phyloP scores from a whole-genome alignment of 805 yeast species.

The Pichia californica region DNA sequence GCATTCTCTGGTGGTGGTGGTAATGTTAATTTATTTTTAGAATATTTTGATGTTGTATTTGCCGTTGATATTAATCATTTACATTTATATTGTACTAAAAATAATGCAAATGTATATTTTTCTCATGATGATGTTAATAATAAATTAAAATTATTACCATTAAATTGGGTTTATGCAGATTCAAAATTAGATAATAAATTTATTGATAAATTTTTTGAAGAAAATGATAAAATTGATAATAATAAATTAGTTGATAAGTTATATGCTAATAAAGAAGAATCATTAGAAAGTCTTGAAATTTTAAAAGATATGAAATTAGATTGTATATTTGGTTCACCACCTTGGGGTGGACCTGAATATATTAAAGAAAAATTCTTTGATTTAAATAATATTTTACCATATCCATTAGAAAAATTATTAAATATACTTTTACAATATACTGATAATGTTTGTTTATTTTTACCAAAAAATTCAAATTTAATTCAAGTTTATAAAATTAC shows the following conservation, averaged over 20 bases:
- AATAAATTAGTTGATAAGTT: conserved; percentile 3
- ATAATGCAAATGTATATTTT: conserved; percentile 58
- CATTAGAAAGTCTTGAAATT: conserved; percentile 9
- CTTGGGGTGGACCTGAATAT: conserved; percentile 80
- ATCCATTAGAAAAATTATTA: conserved; percentile 39
- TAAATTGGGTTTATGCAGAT: conserved; percentile 37
- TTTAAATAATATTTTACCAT: conserved; percentile 38
- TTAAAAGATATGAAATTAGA: conserved; percentile 32
- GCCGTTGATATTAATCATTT: conserved; percentile 57
- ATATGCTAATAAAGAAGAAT: conserved; percentile 7
- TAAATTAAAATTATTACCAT: conserved; percentile 40
- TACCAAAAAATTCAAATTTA: conserved; percentile 54
- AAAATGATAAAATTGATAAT: conserved; percentile 5
- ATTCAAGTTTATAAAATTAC: conserved; percentile 45
- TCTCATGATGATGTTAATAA: conserved; percentile 34
- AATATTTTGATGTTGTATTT: conserved; percentile 45
- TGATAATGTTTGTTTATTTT: conserved; percentile 46
- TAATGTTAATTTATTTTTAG: conserved; percentile 69
- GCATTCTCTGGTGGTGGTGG: conserved; percentile 88
- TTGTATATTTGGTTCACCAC: conserved; percentile 65
- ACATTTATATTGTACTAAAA: conserved; percentile 58
- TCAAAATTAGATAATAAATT: conserved; percentile 10
- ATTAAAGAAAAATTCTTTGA: conserved; percentile 37
- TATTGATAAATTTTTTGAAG: conserved; percentile 8
- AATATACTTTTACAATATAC: conserved; percentile 35